A percentile compares a stretch with the other conserved stretches of the same genome.
Conservation (phyloP, 2,329 filamentous ascomycete genomes). For the Trichoderma hamatum region DNA sequence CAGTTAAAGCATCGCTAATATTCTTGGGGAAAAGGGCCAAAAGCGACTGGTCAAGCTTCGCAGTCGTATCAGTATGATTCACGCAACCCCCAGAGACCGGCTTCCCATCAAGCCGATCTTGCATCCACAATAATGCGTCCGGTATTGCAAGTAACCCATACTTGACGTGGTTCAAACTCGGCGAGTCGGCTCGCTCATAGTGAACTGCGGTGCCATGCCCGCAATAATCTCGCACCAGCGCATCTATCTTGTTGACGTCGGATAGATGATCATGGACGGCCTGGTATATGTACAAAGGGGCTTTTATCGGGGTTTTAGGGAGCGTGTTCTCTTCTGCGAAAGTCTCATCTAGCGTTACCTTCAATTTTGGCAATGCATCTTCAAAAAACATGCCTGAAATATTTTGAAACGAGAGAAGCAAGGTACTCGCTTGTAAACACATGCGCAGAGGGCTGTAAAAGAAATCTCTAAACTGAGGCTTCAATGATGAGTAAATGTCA, state of each 20-base stretch:
- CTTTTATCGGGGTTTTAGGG: conserved; percentile 45
- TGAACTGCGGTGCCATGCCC: conserved; percentile 44
- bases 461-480: conserved; percentile 34
- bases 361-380: conserved; percentile 36
- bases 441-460: conserved; percentile 34
- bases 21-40: neutral
- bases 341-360: conserved; percentile 30
- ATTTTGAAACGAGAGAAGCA: conserved; percentile 39
- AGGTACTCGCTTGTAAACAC: conserved; percentile 33
- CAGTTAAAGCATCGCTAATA: neutral
- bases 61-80: neutral
- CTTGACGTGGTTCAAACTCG: conserved; percentile 40
- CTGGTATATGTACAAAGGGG: conserved; percentile 56
- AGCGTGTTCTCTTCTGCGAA: conserved; percentile 34
- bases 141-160: conserved; percentile 27
- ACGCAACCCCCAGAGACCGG: neutral
- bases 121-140: conserved; percentile 28
- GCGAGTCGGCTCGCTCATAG: conserved; percentile 49
- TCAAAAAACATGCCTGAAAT: conserved; percentile 46
- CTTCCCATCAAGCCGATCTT: conserved; percentile 24
- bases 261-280: conserved; percentile 50
- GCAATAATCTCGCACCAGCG: conserved; percentile 48
- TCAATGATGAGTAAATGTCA: conserved; percentile 29
- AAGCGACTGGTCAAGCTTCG: neutral
- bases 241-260: conserved; percentile 47